Percentiles rank a stretch among this genome's conserved stretches.
These are phyloP conservation scores for Torulaspora globosa DNA, from an alignment of 1,139 yeast genomes.

Conservation along the genomic window DNA sequence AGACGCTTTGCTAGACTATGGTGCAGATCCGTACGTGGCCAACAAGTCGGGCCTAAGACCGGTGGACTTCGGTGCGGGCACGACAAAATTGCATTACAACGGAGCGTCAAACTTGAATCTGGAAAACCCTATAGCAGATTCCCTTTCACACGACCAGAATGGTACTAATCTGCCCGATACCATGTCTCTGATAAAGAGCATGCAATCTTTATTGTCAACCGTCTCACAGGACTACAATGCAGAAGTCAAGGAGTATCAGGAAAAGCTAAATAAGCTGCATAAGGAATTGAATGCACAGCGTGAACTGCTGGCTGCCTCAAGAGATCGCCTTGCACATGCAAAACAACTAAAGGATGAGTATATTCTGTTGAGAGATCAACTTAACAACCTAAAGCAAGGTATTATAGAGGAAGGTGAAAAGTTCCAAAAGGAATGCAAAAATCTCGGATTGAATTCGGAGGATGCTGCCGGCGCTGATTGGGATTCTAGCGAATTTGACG, in stretches of 20 bases:
- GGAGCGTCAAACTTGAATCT: constrained; percentile 8
- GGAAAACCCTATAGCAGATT: constrained; percentile 6
- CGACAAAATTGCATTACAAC: constrained; percentile 19
- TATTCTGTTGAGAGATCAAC: constrained; percentile 44
- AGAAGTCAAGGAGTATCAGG: constrained; percentile 31
- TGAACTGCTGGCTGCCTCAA: constrained; percentile 26
- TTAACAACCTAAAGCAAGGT: constrained; percentile 53
- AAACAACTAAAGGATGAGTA: constrained; percentile 33
- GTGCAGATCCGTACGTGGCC: constrained; percentile 74
- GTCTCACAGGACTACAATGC: constrained; percentile 33
- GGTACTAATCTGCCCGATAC: constrained; percentile 25
- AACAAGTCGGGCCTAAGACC: constrained; percentile 87
- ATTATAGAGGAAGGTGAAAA: constrained; percentile 52
- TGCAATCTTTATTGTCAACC: constrained; percentile 26
- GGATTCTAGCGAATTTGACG: constrained; percentile 60
- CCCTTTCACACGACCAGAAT: constrained; percentile 5
- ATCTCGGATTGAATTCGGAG: constrained; percentile 35
- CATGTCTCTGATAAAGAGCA: constrained; percentile 26
- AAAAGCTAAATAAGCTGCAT: constrained; percentile 27
- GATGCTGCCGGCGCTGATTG: constrained; percentile 40
- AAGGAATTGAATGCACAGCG: constrained; percentile 28
- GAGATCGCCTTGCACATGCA: constrained; percentile 30
- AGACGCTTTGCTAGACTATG: constrained; percentile 73
- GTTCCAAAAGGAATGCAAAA: constrained; percentile 44
- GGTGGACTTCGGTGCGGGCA: constrained; percentile 63